Evolutionary conservation across 2,329 filamentous ascomycete species (phyloP).

Genomic region (Fusarium sarcochroum): DNA sequence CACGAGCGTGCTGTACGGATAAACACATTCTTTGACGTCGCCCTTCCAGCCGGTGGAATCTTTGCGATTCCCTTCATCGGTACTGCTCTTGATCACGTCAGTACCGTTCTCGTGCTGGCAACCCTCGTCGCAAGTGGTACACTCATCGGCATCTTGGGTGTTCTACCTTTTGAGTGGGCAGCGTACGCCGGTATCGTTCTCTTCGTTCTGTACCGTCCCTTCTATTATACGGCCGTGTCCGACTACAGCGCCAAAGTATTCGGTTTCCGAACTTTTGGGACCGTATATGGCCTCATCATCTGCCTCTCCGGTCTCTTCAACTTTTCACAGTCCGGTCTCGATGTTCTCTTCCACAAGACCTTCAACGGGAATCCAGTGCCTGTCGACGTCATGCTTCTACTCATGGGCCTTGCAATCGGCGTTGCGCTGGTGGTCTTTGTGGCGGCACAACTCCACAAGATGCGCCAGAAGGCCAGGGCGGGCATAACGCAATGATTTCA

Average conservation of each 20-base stretch:
- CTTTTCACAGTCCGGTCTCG: constrained; percentile 85
- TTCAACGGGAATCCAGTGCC: constrained; percentile 82
- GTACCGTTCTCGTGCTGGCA: constrained; percentile 78
- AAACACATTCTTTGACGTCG: constrained; percentile 86
- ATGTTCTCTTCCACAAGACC: constrained; percentile 80
- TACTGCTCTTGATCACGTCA: constrained; percentile 80
- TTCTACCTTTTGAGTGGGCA: constrained; percentile 77
- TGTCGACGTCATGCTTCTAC: constrained; percentile 79
- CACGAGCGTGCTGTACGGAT: constrained; percentile 73
- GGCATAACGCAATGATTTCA: constrained; percentile 30
- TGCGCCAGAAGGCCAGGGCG: constrained; percentile 50
- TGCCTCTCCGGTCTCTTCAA: constrained; percentile 87
- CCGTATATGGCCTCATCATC: constrained; percentile 93
- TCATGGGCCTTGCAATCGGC: constrained; percentile 74
- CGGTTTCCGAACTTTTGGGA: constrained; percentile 91
- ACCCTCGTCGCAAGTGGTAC: constrained; percentile 80
- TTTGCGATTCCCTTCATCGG: constrained; percentile 91
- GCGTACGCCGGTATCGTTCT: constrained; percentile 83
- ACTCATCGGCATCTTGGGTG: constrained; percentile 80
- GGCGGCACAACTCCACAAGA: constrained; percentile 55
- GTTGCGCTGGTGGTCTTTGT: constrained; percentile 77
- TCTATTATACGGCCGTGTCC: constrained; percentile 92
- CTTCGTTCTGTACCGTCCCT: constrained; percentile 87
- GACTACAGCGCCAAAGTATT: constrained; percentile 95
- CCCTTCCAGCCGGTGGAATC: constrained; percentile 85